Evolutionary conservation across 2,329 filamentous ascomycete genomes (phyloP), one percentile per base, ranked within the genome.

Genomic region (Claviceps capensis): DNA sequence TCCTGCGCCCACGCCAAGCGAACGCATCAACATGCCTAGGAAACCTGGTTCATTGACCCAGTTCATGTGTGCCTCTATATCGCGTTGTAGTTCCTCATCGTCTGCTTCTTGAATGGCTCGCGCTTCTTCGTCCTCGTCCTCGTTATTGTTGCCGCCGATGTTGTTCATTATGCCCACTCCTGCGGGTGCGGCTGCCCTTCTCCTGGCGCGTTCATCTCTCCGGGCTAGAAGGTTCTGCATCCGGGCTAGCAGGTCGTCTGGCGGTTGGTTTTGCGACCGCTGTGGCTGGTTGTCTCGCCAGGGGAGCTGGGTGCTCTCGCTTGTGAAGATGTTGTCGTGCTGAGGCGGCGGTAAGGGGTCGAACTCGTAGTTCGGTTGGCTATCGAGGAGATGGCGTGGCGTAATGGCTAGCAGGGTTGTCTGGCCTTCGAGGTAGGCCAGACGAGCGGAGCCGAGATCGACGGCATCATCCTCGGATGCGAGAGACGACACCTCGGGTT

Each of bases 331-430:
- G 55, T 81, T 81, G 8, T 75, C 68, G 16, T 69, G 67, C 40
- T 78, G 69, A 0, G 75, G 66, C 1, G 89, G 90, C 19, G 89
- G 88, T 14, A 95, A 70, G 1, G 88, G 88, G 62, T 95, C 90
- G 22, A 88, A 93, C 17, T 87, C 80, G 56, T 85, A 81, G 59
- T 81, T 89, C 2, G 83, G 82, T 47, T 81, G 73, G 37, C 75
- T 71, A 17, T 77, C 73, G 11, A 88, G 81, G 59, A 88, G 76
- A 8, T 71, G 68, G 1, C 75, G 73, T 1, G 89, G 87, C 6
- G 93, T 74, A 41, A 85, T 71, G 0, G 79, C 75, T 59, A 91
- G 84, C 22, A 95, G 75, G 1, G 75, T 70, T 1, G 83, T 85
- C 3, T 83, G 80, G 57, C 90, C 86, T 34, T 88, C 85, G 8